Evolutionary conservation across 306 rosid species (phyloP).

Genomic region (Fragaria ananassa): DNA sequence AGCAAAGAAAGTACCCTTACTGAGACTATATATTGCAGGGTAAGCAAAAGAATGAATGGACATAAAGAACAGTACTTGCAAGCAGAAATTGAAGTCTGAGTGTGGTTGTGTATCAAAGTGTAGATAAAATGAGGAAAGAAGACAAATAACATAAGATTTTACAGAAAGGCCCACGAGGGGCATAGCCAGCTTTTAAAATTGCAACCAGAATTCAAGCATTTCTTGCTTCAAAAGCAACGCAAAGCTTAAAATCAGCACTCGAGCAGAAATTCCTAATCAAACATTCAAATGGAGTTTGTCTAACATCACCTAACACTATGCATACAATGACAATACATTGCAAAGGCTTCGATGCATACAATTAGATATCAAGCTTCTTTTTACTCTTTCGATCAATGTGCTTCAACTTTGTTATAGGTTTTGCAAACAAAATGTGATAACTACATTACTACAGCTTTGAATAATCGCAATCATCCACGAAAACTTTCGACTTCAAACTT

Average conservation of each 20-base stretch:
- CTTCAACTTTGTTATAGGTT: not conserved
- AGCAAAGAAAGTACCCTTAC: not conserved
- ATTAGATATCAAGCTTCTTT: not conserved
- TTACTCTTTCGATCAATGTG: not conserved
- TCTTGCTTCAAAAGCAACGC: not conserved
- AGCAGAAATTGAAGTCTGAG: not conserved
- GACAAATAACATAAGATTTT: not conserved
- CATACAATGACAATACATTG: not conserved
- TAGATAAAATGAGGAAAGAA: not conserved
- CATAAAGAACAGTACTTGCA: not conserved
- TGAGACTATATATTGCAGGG: not conserved
- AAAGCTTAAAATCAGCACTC: not conserved
- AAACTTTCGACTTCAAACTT: not conserved
- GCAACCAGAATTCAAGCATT: not conserved
- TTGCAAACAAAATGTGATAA: not conserved
- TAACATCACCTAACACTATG: slow-evolving; percentile 1
- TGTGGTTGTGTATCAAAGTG: fast-evolving
- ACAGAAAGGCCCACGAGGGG: not conserved
- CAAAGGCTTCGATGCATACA: not conserved
- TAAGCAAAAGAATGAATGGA: not conserved
- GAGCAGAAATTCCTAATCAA: not conserved
- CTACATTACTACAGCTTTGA: not conserved
- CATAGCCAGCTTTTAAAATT: not conserved
- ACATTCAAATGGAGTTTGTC: not conserved
- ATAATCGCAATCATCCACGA: not conserved